phyloP scores from a whole-genome alignment of 176 grass and related monocot genomes.

The Canna indica region DNA sequence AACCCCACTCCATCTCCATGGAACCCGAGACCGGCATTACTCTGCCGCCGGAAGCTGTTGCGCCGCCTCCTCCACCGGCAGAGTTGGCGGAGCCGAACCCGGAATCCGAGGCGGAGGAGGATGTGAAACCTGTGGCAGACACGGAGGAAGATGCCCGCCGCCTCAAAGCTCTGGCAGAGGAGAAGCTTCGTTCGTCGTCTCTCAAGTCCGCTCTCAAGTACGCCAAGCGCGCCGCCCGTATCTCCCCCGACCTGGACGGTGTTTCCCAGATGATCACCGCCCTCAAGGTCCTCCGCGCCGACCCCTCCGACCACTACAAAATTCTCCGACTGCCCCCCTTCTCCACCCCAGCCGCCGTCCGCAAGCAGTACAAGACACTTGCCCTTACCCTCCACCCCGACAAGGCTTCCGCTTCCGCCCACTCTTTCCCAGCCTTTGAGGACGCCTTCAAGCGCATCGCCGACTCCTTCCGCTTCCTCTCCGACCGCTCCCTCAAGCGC shows the following conservation, averaged over 20 bases:
- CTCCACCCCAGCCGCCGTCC: slow-evolving; percentile 20
- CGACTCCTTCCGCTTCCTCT: slow-evolving; percentile 49
- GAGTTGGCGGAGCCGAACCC: slow-evolving; percentile 18
- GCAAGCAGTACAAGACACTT: slow-evolving; percentile 66
- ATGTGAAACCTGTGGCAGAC: slow-evolving; percentile 7
- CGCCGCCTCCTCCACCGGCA: not conserved
- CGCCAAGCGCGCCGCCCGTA: slow-evolving; percentile 51
- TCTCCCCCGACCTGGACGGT: slow-evolving; percentile 20
- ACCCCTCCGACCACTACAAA: slow-evolving; percentile 37
- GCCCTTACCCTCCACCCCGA: slow-evolving; percentile 38
- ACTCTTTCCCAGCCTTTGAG: slow-evolving; percentile 19
- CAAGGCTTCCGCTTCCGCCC: slow-evolving; percentile 3
- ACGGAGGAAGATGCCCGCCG: slow-evolving; percentile 12
- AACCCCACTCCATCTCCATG: not conserved
- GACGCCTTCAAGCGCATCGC: slow-evolving; percentile 51
- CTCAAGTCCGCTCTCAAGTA: slow-evolving; percentile 49
- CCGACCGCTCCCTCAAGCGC: slow-evolving; percentile 23
- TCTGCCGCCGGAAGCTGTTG: not conserved
- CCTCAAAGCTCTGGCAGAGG: slow-evolving; percentile 41
- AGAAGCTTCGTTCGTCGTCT: slow-evolving; percentile 33
- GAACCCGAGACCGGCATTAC: not conserved
- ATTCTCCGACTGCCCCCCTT: slow-evolving; percentile 32
- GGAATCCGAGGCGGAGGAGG: not conserved
- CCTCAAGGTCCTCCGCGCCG: slow-evolving; percentile 50
- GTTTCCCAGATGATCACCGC: slow-evolving; percentile 33